phyloP scores from a whole-genome alignment of 1,284 basidiomycete species.

The Coriolopsis trogii region DNA sequence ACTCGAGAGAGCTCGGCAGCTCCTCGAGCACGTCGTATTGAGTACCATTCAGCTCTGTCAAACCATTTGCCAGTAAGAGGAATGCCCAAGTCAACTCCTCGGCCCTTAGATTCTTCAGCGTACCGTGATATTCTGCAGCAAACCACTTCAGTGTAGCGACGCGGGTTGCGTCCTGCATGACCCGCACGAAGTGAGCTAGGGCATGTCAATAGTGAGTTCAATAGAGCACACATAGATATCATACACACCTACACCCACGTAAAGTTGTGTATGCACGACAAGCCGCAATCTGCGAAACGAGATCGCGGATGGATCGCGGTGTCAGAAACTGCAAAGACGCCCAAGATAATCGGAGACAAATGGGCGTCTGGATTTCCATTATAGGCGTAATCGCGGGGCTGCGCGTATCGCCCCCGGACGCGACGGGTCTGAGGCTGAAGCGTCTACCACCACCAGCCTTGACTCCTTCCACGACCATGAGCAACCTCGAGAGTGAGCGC shows the following conservation, averaged over 20 bases:
- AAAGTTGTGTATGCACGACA: too few species aligned
- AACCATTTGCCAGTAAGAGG: background rate
- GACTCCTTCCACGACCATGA: slow-evolving; percentile 53
- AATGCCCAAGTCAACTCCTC: background rate
- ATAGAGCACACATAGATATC: background rate
- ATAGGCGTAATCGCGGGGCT: slow-evolving; percentile 8
- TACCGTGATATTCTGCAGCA: slow-evolving; percentile 60
- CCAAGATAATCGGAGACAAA: slow-evolving; percentile 15
- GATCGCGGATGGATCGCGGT: slow-evolving; percentile 6
- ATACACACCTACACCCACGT: too few species aligned
- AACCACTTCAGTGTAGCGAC: slow-evolving; percentile 42
- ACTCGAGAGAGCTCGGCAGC: slow-evolving; percentile 74
- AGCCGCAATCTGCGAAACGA: too few species aligned
- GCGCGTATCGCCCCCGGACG: slow-evolving; percentile 17
- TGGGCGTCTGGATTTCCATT: slow-evolving; percentile 13
- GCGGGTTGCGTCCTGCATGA: background rate
- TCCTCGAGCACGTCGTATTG: slow-evolving; percentile 53
- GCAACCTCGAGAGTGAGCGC: slow-evolving; percentile 85
- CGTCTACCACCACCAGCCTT: too few species aligned
- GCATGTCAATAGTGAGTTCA: background rate
- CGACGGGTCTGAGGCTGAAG: slow-evolving; percentile 7
- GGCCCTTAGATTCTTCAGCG: background rate
- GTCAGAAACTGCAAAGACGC: slow-evolving; percentile 4
- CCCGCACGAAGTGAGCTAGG: background rate
- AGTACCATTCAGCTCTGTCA: slow-evolving; percentile 66